phyloP scores from a whole-genome alignment of 768 basidiomycete species.

The Pleurotus pulmonarius region DNA sequence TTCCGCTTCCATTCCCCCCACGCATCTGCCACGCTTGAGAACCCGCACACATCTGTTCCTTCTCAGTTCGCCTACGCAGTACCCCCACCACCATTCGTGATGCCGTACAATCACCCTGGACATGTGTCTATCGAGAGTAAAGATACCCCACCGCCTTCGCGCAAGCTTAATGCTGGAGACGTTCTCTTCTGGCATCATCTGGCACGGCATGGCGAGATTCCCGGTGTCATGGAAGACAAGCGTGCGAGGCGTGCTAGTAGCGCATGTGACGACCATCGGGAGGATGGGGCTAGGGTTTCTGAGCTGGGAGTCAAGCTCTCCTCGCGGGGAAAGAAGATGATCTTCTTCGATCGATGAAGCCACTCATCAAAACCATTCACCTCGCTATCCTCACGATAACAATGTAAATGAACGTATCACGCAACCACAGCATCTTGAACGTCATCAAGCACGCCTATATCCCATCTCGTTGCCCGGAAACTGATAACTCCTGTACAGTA shows the following conservation, averaged over 20 bases:
- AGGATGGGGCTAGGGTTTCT: conserved; percentile 11
- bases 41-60: conserved; percentile 10
- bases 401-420: neutral
- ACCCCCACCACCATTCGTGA: conserved; percentile 24
- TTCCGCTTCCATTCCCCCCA: conserved; percentile 21
- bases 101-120: conserved; percentile 19
- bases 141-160: conserved; percentile 33
- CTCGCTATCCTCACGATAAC: neutral
- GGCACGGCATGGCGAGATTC: conserved; percentile 65
- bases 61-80: conserved; percentile 11
- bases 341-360: conserved; percentile 8
- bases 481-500: neutral
- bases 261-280: conserved; percentile 11
- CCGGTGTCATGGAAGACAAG: conserved; percentile 59
- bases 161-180: conserved; percentile 54
- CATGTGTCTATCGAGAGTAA: conserved; percentile 28
- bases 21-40: conserved; percentile 12
- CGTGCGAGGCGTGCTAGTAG: conserved; percentile 38
- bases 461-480: too few species aligned
- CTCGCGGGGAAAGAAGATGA: conserved; percentile 7
- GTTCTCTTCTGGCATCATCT: conserved; percentile 77
- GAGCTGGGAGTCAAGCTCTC: conserved; percentile 12
- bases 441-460: neutral
- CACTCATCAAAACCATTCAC: neutral
- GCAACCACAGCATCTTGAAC: neutral